phyloP scores from a whole-genome alignment of 2,329 filamentous ascomycete genomes.

The Arachnopeziza araneosa region DNA sequence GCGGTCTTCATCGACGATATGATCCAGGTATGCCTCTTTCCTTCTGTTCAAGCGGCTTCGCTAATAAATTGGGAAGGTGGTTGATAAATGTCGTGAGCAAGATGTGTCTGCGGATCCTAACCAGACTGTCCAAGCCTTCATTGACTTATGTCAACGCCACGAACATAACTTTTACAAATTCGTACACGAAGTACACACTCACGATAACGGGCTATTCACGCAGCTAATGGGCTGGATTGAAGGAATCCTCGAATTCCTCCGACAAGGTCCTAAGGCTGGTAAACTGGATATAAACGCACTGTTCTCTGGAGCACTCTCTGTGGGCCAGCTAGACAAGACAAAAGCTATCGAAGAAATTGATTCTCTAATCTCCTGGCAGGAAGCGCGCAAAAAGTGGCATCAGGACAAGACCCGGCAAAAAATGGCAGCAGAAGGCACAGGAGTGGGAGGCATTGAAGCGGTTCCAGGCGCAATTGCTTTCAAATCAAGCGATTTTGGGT shows the following conservation, averaged over 20 bases:
- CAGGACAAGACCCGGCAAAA: conserved; percentile 96
- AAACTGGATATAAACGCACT: conserved; percentile 92
- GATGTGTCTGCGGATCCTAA: conserved; percentile 95
- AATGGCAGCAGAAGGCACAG: conserved; percentile 80
- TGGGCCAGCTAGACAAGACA: conserved; percentile 61
- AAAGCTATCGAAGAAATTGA: conserved; percentile 78
- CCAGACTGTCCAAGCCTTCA: conserved; percentile 96
- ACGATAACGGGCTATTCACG: conserved; percentile 94
- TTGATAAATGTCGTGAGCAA: conserved; percentile 60
- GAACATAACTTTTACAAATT: conserved; percentile 99
- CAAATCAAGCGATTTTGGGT: conserved; percentile 78
- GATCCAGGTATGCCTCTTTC: conserved; percentile 58
- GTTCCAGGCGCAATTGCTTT: conserved; percentile 56
- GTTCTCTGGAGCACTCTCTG: conserved; percentile 72
- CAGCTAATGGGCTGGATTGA: conserved; percentile 98
- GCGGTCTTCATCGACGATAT: conserved; percentile 88
- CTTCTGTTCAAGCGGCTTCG: not conserved
- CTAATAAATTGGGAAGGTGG: conserved; percentile 40
- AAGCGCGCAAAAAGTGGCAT: conserved; percentile 95
- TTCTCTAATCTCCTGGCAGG: conserved; percentile 85
- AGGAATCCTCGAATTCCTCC: conserved; percentile 86
- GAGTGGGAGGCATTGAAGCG: conserved; percentile 42
- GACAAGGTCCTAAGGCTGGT: conserved; percentile 77
- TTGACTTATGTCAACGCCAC: conserved; percentile 90
- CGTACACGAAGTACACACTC: conserved; percentile 92